Evolutionary conservation across 129 eudicot species (phyloP), one percentile per base, ranked within the genome.

Genomic region (Apium graveolens): DNA sequence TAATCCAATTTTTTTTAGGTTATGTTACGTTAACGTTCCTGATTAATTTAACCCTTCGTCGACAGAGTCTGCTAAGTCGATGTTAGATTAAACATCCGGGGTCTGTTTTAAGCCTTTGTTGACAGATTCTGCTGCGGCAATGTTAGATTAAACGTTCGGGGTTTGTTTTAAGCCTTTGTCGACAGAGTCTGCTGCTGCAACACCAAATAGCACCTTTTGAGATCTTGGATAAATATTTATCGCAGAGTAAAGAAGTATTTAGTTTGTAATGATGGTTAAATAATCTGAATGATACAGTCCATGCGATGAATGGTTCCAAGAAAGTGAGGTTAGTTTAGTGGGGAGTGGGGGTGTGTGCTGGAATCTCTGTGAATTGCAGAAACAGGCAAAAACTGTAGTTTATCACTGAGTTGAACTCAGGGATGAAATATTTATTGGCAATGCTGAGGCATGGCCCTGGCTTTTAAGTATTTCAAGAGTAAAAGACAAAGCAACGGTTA

Each of bases 401-500:
- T n/a, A 60, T n/a, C 0, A 60, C 68, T 60, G 68, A 60, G 68
- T 9, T 60, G 68, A 12, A 12, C 8, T 2, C 68, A 60, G 68
- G 16, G 16, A n/a, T n/a, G 68, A 60, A n/a, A 60, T 60, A 60
- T 60, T 60, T 60, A 60, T 60, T n/a, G 68, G 68, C 68, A 57
- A 2, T 57, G 66, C 66, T 57, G 32, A 57, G 66, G 66, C 68
- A 60, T 60, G 68, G 68, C 68, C 68, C 68, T 60, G 68, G 68
- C 68, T 60, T 60, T 60, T 9, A 60, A n/a, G 68, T 60, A 2
- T 26, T n/a, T 60, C 68, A n/a, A 60, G 68, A 60, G 32, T 26
- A 60, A 60, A 60, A 60, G 68, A 60, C 68, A 60, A 60, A 60
- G 68, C 68, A 60, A 60, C 32, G 68, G 68, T 60, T 60, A 60